Evolutionary conservation across 306 rosid species (phyloP).

Genomic region (Potentilla sterilis): DNA sequence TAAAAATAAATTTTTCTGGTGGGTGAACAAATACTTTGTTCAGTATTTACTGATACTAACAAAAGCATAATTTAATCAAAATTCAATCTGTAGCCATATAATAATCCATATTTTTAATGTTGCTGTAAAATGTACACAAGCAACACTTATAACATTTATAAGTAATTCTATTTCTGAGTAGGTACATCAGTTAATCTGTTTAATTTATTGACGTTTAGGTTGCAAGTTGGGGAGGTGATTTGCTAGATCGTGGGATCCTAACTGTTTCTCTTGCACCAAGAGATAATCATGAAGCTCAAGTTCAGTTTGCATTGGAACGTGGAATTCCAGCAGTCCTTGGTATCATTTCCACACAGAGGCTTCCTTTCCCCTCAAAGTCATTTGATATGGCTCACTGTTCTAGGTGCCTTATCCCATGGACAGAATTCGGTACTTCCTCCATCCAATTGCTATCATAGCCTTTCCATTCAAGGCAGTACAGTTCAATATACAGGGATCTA

Average conservation of each 20-base stretch:
- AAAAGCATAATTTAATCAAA: too few relatives aligned
- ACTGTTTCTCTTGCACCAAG: slow-evolving; percentile 96
- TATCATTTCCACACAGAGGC: slow-evolving; percentile 92
- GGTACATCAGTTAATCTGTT: slow-evolving; percentile 17
- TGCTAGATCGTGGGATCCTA: slow-evolving; percentile 85
- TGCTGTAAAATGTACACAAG: neutral
- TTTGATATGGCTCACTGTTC: slow-evolving; percentile 99
- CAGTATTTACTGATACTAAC: too few relatives aligned
- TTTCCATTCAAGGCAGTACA: slow-evolving; percentile 9
- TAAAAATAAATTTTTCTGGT: neutral
- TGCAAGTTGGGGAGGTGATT: slow-evolving; percentile 99
- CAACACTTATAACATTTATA: neutral
- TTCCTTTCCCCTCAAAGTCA: slow-evolving; percentile 91
- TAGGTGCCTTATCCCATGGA: slow-evolving; percentile 99
- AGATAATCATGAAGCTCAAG: slow-evolving; percentile 99
- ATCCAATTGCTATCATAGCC: neutral
- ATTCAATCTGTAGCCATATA: neutral
- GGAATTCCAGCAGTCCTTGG: slow-evolving; percentile 99
- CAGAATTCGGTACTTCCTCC: slow-evolving; percentile 80
- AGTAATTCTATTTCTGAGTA: neutral
- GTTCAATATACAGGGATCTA: neutral
- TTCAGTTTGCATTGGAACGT: slow-evolving; percentile 96
- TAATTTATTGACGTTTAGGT: slow-evolving; percentile 49
- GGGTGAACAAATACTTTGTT: too few relatives aligned
- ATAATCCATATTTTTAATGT: neutral